Base-by-base conservation (phyloP, 257 asterid species). In the Gentiana straminea region DNA sequence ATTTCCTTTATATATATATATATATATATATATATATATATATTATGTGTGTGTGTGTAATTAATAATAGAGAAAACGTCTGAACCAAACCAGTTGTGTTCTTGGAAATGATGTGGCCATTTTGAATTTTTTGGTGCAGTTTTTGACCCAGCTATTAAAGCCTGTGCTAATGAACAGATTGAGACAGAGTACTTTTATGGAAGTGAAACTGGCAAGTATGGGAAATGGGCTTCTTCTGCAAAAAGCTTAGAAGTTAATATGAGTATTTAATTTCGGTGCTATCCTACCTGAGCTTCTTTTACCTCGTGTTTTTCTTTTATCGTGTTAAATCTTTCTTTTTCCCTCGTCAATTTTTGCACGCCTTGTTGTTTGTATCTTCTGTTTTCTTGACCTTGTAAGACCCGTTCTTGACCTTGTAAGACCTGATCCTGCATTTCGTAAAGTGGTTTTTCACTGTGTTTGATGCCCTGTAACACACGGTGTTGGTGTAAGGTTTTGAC, bases 371-470 rank as follows among this genome's bases (percentile, higher is more conserved):
- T 83, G 75, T 64, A 9, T 70, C 73, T 58, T 54, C 62, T 12
- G 10, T 6, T 38, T 13, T 87, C 96, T 87, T 77, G 82, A 76
- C 82, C 82, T 76, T 76, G 82, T 76, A 69, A 76, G 82, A 72
- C 82, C 96, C 83, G 77, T 88, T 82, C 90, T 80, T 86, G 96
- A 84, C 92, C 92, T 88, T 88, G 95, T 85, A 88, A 88, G 94
- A 79, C 95, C 93, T 72, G 33, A 0, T 8, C 2, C 44, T 10
- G 2, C 10, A 1, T 13, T 3, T 8, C 53, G 9, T 1, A 0
- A 33, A 39, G 47, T 39, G 58, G 2, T 75, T 55, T 45, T 49
- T 12, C 37, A 0, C 64, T 59, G 44, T n/a, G 4, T 64, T 13
- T 7, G 0, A 46, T 60, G 74, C 67, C 49, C 52, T 54, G 43